These are phyloP conservation scores for Fonsecaea monophora DNA, from an alignment of 2,329 filamentous ascomycete genomes.

Conservation along the genomic window DNA sequence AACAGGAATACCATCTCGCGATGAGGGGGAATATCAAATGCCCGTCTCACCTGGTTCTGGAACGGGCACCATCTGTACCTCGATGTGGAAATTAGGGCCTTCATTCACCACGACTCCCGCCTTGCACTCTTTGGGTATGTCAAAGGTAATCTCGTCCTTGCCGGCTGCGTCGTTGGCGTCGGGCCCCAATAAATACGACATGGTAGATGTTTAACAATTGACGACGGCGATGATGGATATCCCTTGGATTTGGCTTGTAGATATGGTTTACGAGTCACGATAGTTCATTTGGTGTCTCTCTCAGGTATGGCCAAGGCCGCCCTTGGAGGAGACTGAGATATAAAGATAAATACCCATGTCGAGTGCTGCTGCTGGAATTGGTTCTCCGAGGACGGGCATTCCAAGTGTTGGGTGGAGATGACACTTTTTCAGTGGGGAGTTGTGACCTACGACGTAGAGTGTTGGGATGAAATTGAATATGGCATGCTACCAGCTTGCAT, in stretches of 20 bases:
- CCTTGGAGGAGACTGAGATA: neutral
- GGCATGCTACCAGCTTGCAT: too few relatives aligned
- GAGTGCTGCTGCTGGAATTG: neutral
- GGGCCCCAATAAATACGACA: neutral
- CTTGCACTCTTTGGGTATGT: conserved; percentile 10
- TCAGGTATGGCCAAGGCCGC: too few relatives aligned
- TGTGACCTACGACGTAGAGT: too few relatives aligned
- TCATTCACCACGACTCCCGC: conserved; percentile 8
- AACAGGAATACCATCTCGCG: neutral
- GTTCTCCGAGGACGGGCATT: too few relatives aligned
- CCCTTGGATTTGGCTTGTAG: neutral
- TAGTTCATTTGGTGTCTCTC: too few relatives aligned
- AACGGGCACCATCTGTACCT: conserved; percentile 10
- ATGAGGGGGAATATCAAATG: neutral
- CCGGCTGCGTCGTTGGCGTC: neutral
- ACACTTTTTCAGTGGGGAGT: too few relatives aligned
- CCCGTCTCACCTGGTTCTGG: conserved; percentile 3
- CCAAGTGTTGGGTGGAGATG: too few relatives aligned
- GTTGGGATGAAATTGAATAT: too few relatives aligned
- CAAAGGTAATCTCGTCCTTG: neutral
- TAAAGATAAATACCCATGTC: neutral
- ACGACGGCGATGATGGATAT: neutral
- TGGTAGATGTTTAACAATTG: neutral
- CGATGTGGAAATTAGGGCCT: conserved; percentile 11
- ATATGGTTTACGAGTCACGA: neutral